Percentiles rank a stretch among this genome's conserved stretches.
phyloP scores from a whole-genome alignment of 2,329 filamentous ascomycete species.

The Fusarium oligoseptatum region DNA sequence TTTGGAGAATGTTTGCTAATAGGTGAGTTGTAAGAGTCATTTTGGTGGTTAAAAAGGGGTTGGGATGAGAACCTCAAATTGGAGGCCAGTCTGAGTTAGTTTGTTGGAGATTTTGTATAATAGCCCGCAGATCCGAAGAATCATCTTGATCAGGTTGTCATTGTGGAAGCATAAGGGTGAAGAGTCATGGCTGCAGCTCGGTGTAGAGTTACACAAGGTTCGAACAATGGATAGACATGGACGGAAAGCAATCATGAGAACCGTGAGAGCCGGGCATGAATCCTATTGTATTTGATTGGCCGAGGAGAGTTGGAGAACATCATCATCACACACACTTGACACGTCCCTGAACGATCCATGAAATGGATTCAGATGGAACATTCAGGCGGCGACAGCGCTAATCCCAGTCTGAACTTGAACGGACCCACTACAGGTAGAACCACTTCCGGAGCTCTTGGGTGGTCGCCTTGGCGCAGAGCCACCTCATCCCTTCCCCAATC shows the following conservation, averaged over 20 bases:
- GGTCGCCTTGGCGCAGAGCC: slow-evolving; percentile 2
- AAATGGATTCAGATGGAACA: not conserved
- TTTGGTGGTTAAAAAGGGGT: not conserved
- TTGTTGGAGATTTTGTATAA: not conserved
- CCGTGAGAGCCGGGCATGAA: not conserved
- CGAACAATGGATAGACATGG: not conserved
- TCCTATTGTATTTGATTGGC: not conserved
- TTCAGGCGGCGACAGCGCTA: slow-evolving; percentile 10
- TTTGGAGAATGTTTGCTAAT: not conserved
- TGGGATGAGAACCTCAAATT: not conserved
- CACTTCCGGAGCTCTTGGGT: slow-evolving; percentile 13
- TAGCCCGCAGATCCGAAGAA: not conserved
- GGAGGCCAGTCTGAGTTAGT: not conserved
- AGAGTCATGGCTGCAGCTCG: not conserved
- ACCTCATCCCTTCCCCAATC: slow-evolving; percentile 17
- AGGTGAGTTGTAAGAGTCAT: not conserved
- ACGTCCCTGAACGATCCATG: not conserved
- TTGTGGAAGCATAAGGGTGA: not conserved
- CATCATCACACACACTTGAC: not conserved
- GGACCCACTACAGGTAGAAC: slow-evolving; percentile 22
- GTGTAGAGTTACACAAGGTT: not conserved
- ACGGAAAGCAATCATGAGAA: not conserved
- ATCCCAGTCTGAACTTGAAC: slow-evolving; percentile 1
- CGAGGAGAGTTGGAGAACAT: not conserved
- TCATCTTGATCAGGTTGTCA: not conserved